phyloP scores from a whole-genome alignment of 2,329 filamentous ascomycete species.

The Zasmidium angulare region DNA sequence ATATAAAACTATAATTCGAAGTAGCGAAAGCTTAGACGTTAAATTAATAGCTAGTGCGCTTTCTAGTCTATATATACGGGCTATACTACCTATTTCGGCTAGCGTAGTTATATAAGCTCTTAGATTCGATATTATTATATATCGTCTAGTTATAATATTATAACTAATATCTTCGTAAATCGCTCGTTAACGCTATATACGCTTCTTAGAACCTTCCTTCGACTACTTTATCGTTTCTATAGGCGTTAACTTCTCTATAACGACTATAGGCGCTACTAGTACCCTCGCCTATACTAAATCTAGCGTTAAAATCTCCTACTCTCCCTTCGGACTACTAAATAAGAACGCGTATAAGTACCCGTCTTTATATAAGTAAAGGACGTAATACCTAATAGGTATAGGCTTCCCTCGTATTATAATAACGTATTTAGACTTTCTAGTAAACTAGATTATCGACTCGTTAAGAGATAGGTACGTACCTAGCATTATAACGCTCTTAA shows the following conservation, averaged over 20 bases:
- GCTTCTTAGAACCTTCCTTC: neutral
- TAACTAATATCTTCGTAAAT: neutral
- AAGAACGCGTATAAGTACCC: neutral
- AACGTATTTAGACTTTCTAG: neutral
- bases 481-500: neutral
- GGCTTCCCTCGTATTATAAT: constrained; percentile 1
- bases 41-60: neutral
- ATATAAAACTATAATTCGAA: too few species aligned
- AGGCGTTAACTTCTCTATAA: neutral
- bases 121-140: neutral
- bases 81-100: too few species aligned
- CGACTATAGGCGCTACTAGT: neutral
- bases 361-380: neutral
- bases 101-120: neutral
- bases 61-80: neutral
- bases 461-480: neutral
- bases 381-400: neutral
- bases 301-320: neutral
- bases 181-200: neutral
- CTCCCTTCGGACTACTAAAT: neutral
- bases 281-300: neutral
- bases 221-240: neutral
- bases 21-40: neutral
- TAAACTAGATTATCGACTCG: neutral
- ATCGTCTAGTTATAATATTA: neutral